Conservation (phyloP, 106 monocot species). For the Platanthera guangdongensis region DNA sequence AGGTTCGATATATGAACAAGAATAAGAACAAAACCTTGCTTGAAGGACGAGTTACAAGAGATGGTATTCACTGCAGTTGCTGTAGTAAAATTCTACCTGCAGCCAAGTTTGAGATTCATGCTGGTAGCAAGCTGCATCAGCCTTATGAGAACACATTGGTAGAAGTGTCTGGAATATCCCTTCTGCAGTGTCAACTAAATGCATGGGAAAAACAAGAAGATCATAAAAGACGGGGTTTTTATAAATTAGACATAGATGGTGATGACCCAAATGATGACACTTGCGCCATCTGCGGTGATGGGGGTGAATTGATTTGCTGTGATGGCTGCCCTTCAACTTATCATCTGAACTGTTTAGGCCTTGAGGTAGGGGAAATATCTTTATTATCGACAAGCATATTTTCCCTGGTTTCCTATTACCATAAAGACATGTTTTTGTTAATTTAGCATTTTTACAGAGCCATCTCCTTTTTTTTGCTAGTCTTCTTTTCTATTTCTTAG, state of each 20-base stretch:
- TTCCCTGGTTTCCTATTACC: neutral
- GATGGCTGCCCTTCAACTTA: conserved; percentile 86
- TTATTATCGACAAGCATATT: neutral
- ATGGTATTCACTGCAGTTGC: conserved; percentile 76
- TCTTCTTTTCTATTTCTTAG: neutral
- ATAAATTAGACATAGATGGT: conserved; percentile 25
- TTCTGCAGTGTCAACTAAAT: conserved; percentile 51
- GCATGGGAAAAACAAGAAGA: conserved; percentile 66
- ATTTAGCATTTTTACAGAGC: neutral
- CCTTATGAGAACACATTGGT: conserved; percentile 62
- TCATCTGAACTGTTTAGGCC: conserved; percentile 63
- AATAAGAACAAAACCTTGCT: conserved; percentile 16
- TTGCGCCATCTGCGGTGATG: conserved; percentile 88
- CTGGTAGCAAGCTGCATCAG: conserved; percentile 66
- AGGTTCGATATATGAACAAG: conserved; percentile 55
- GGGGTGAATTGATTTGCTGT: conserved; percentile 81
- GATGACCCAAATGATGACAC: conserved; percentile 90
- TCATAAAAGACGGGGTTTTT: conserved; percentile 30
- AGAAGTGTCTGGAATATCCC: conserved; percentile 29
- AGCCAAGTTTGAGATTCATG: conserved; percentile 73
- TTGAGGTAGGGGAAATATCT: conserved; percentile 42
- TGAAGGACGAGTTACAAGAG: conserved; percentile 50
- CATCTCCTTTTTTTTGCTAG: neutral
- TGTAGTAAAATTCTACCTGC: conserved; percentile 58
- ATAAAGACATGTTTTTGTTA: neutral